Conservation (phyloP, 345 rosid genomes). For the Hibiscus tridactylites region DNA sequence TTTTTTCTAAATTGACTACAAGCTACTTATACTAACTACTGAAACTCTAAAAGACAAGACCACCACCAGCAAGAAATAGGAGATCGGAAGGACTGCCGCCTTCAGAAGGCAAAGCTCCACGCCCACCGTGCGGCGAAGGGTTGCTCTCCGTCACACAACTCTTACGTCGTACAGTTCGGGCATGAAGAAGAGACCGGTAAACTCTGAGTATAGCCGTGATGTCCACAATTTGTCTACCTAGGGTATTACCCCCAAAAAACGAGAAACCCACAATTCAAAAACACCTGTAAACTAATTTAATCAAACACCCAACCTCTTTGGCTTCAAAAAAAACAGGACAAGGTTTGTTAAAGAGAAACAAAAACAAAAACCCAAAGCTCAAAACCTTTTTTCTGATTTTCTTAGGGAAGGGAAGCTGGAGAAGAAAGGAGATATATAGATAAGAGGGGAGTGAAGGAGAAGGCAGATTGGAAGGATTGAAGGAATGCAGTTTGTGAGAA, state of each 20-base stretch:
- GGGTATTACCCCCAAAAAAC: constrained; percentile 22
- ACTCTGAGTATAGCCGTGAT: constrained; percentile 97
- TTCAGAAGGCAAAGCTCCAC: constrained; percentile 99
- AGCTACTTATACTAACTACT: neutral
- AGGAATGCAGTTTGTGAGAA: constrained; percentile 8
- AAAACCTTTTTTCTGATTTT: neutral
- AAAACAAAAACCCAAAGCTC: neutral
- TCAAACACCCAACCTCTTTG: neutral
- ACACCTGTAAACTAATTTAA: neutral
- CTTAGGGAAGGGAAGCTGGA: neutral
- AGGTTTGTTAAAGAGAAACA: neutral
- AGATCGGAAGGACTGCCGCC: constrained; percentile 99
- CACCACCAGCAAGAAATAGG: constrained; percentile 99
- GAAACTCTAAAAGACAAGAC: constrained; percentile 17
- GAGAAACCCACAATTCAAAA: constrained; percentile 10
- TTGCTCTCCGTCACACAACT: constrained; percentile 68
- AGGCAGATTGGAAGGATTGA: neutral
- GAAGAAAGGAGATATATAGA: constrained; percentile 20
- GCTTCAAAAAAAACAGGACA: neutral
- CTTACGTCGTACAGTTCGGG: constrained; percentile 70
- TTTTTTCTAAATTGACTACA: neutral
- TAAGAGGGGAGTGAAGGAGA: constrained; percentile 34
- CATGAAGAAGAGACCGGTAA: constrained; percentile 56
- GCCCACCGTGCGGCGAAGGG: constrained; percentile 99
- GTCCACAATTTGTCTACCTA: constrained; percentile 46